Base-by-base conservation (phyloP, 1,284 basidiomycete genomes). In the Rhodotorula sp. region DNA sequence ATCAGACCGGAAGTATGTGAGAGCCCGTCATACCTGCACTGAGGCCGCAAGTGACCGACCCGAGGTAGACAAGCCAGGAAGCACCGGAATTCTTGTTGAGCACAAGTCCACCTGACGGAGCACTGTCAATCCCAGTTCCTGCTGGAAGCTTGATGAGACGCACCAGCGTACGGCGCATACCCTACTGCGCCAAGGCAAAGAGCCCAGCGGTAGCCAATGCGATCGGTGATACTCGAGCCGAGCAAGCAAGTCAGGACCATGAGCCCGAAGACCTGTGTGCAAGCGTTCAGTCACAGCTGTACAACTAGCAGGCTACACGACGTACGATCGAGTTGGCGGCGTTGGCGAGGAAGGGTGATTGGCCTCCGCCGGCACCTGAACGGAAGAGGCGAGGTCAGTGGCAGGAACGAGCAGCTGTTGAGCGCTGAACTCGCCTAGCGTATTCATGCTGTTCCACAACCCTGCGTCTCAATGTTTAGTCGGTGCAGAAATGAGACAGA, bases 61-160 rank as follows among this genome's bases (percentile, higher is more conserved):
- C 82, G 13, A 82, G 61, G 48, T 82, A 69, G 41, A 83, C 73
- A 56, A 81, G 77, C 80, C 81, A 82, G 23, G 78, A 76, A 13
- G 74, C 77, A 8, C 73, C 78, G 42, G 67, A 77, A 45, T 71
- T 67, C 23, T 72, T 72, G 66, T 79, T 79, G 12, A 71, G 62
- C 53, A 79, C 81, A 19, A 83, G 74, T 0, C 81, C 80, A 0
- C 34, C 34, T 34, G 34, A 34, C 34, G 34, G 34, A 34, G 34
- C 34, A 34, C 34, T 34, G 34, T 34, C 34, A 34, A 34, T 5
- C 34, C 34, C 34, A 34, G 34, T 34, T 5, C 34, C 34, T 34
- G 2, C 5, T 34, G 34, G 34, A 34, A 34, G 34, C 34, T 5
- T 34, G 34, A 34, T 34, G 34, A 34, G 34, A 34, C 34, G 34